Evolutionary conservation across 371 early-diverging fungal genomes (phyloP).

Genomic region (Actinomucor elegans): DNA sequence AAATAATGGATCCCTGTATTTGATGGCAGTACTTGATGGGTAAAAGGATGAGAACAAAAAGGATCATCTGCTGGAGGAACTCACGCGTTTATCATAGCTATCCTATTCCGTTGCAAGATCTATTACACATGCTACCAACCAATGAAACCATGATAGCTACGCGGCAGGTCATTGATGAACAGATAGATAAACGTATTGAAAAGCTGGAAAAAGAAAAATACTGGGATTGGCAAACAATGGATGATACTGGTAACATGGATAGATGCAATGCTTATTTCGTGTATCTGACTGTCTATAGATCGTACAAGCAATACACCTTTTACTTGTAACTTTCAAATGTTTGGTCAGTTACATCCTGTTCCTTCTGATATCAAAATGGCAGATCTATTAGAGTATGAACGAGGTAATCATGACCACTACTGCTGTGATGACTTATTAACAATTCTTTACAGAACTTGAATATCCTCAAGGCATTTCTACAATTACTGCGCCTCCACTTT

Average conservation of each 20-base stretch:
- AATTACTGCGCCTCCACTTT: constrained; percentile 49
- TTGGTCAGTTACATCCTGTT: constrained; percentile 56
- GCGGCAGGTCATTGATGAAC: constrained; percentile 26
- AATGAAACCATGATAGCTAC: constrained; percentile 38
- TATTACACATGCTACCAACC: constrained; percentile 60
- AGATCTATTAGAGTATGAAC: constrained; percentile 56
- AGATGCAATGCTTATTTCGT: background rate
- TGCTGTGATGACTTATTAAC: background rate
- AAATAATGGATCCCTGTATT: constrained; percentile 54
- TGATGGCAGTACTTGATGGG: constrained; percentile 58
- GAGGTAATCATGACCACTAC: constrained; percentile 26
- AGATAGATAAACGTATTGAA: constrained; percentile 37
- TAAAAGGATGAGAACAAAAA: too few species aligned
- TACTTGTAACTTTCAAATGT: constrained; percentile 60
- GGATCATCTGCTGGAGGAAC: background rate
- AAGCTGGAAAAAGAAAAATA: constrained; percentile 24
- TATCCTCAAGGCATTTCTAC: constrained; percentile 59
- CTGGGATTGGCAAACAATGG: constrained; percentile 23
- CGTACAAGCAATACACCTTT: constrained; percentile 31
- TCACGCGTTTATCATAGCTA: constrained; percentile 10
- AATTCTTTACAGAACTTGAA: constrained; percentile 29
- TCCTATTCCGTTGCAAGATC: constrained; percentile 40
- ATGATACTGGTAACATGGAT: constrained; percentile 14
- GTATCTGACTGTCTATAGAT: constrained; percentile 19
- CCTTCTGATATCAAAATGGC: constrained; percentile 37